Base-by-base conservation (phyloP, 1,139 yeast species). In the Blastobotrys arbuscula region DNA sequence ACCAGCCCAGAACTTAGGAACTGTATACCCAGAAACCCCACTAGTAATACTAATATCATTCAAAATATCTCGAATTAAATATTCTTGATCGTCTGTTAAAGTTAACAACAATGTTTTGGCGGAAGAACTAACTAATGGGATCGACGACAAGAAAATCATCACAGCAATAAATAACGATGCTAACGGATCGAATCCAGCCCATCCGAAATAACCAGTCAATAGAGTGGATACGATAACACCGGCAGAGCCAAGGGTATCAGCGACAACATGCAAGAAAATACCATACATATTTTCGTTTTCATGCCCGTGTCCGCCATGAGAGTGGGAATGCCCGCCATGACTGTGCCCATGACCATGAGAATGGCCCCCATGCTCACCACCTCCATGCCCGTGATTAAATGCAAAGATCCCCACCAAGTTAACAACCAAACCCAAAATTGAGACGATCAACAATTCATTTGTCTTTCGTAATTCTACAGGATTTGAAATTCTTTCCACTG, bases 191-290 rank as follows among this genome's bases (percentile, higher is more conserved):
- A 87, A 86, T 0, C 86, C 85, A 38, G 77, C 72, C 76, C 76
- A 73, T 36, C 72, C 71, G 53, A 68, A 68, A 48, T 64, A 65
- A 38, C 66, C 55, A 1, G 80, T 72, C 47, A 77, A 70, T 26
- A 75, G 55, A 0, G 98, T 92, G 0, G 97, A 89, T 0, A 87
- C 67, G 12, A 94, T 92, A 21, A 94, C 99, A 5, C 98, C 97
- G 0, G 89, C 95, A 0, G 97, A 90, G 0, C 99, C 98, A 31
- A 94, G 71, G 0, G 98, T 92, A 60, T 92, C 99, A 0, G 99
- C 98, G 42, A 92, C 67, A 40, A 92, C 86, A 59, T 92, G 99
- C 40, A 92, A 71, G 59, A 92, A 92, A 10, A 92, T 88, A 20
- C 99, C 99, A 53, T 82, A 81, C 95, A 92, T 87, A 64, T 92